Evolutionary conservation across 2,329 filamentous ascomycete species (phyloP).

Genomic region (Pleochaeta shiraiana): DNA sequence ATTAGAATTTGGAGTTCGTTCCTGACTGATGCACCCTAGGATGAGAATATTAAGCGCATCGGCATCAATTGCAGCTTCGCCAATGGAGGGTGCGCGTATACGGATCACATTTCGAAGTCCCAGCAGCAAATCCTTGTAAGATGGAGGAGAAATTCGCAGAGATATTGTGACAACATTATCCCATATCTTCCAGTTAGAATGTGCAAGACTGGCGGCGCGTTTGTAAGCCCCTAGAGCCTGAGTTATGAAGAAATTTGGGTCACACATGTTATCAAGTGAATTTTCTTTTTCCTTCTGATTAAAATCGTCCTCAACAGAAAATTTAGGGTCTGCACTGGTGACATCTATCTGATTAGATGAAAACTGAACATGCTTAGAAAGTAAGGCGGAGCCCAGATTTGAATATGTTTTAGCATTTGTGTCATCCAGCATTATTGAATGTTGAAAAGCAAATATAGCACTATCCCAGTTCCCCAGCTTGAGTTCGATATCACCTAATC

Average conservation of each 20-base stretch:
- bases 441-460: slow-evolving; percentile 63
- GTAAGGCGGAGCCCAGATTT: slow-evolving; percentile 71
- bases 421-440: slow-evolving; percentile 68
- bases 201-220: slow-evolving; percentile 60
- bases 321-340: slow-evolving; percentile 19
- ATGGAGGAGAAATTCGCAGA: slow-evolving; percentile 52
- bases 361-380: slow-evolving; percentile 39
- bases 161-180: slow-evolving; percentile 85
- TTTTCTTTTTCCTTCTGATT: background rate
- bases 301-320: background rate
- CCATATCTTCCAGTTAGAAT: slow-evolving; percentile 86
- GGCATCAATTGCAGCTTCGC: slow-evolving; percentile 58
- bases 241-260: slow-evolving; percentile 28
- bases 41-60: slow-evolving; percentile 52
- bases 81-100: slow-evolving; percentile 40
- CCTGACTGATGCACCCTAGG: slow-evolving; percentile 38
- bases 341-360: background rate
- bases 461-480: slow-evolving; percentile 55
- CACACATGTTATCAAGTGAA: slow-evolving; percentile 12
- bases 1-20: slow-evolving; percentile 20
- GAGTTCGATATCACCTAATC: slow-evolving; percentile 71
- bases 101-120: slow-evolving; percentile 56
- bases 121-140: slow-evolving; percentile 51
- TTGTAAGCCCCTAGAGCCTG: slow-evolving; percentile 75
- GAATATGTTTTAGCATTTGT: slow-evolving; percentile 86